A percentile compares a stretch with the other conserved stretches of the same genome.
These are phyloP conservation scores for Hypoxylon sp. DNA, from an alignment of 2,329 filamentous ascomycete genomes.

Conservation along the genomic window DNA sequence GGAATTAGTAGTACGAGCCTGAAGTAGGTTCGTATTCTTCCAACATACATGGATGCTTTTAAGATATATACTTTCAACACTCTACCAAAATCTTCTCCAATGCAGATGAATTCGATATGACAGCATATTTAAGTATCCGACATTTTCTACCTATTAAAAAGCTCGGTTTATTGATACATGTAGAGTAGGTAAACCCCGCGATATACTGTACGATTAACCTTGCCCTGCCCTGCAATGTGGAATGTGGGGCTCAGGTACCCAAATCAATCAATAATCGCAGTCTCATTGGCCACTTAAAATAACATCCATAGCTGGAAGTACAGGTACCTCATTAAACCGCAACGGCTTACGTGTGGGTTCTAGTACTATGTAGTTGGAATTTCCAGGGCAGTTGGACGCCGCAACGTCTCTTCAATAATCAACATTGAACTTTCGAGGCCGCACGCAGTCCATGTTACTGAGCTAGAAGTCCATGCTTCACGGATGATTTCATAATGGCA, in stretches of 20 bases:
- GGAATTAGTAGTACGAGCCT: conserved; percentile 1
- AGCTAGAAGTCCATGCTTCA: conserved; percentile 21
- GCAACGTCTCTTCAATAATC: conserved; percentile 28
- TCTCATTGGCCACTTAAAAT: conserved; percentile 33
- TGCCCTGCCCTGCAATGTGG: conserved; percentile 16
- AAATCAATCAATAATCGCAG: conserved; percentile 15
- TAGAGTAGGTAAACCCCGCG: no score
- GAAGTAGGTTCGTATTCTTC: conserved; percentile 10
- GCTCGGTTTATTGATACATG: no score
- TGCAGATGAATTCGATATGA: no score
- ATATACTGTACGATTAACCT: no score
- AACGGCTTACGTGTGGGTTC: conserved; percentile 40
- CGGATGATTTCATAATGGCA: conserved; percentile 43
- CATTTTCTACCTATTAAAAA: no score
- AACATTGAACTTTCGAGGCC: conserved; percentile 9
- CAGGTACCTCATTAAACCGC: conserved; percentile 27
- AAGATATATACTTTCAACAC: no score
- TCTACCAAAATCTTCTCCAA: no score
- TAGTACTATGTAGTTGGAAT: conserved; percentile 15
- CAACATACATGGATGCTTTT: no score
- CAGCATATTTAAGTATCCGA: no score
- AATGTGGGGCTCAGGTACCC: conserved; percentile 7
- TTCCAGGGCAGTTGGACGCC: conserved; percentile 20
- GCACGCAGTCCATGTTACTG: conserved; percentile 20
- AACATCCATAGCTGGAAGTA: conserved; percentile 21